A percentile compares a stretch with the other conserved stretches of the same genome.
Evolutionary conservation across 768 basidiomycete genomes (phyloP).

Genomic region (Suillus decipiens): DNA sequence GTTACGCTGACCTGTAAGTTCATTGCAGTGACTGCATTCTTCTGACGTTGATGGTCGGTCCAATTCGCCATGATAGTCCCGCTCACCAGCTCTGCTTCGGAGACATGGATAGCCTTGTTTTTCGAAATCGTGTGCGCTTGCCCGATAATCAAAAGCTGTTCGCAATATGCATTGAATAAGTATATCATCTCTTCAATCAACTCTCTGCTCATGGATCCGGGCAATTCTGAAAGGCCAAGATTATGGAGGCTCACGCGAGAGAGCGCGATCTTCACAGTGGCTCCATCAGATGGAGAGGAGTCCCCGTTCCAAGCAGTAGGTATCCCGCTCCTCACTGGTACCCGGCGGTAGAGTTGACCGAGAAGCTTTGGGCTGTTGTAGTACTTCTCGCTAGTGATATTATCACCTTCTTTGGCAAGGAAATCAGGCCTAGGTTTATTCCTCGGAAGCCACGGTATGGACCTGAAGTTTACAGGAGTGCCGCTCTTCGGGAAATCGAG

Average conservation of each 20-base stretch:
- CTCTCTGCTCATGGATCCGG: conserved; percentile 23
- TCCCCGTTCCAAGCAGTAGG: conserved; percentile 24
- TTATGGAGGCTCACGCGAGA: conserved; percentile 21
- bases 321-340: conserved; percentile 38
- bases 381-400: conserved; percentile 29
- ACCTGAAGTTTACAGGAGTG: conserved; percentile 33
- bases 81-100: conserved; percentile 46
- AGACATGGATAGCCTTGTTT: conserved; percentile 34
- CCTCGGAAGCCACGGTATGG: conserved; percentile 44
- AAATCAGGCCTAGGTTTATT: conserved; percentile 56
- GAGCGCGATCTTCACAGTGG: conserved; percentile 28
- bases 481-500: conserved; percentile 44
- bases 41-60: conserved; percentile 42
- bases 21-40: conserved; percentile 43
- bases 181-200: conserved; percentile 38
- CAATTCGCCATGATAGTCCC: conserved; percentile 49
- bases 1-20: conserved; percentile 40
- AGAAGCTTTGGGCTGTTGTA: conserved; percentile 59
- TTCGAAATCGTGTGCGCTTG: conserved; percentile 39
- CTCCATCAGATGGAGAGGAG: conserved; percentile 29
- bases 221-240: conserved; percentile 33
- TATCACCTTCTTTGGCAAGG: conserved; percentile 59
- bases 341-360: conserved; percentile 59
- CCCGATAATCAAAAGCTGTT: conserved; percentile 37
- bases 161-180: conserved; percentile 37